Base-by-base conservation (phyloP, 176 grass and related monocot genomes). In the Ananas comosus region DNA sequence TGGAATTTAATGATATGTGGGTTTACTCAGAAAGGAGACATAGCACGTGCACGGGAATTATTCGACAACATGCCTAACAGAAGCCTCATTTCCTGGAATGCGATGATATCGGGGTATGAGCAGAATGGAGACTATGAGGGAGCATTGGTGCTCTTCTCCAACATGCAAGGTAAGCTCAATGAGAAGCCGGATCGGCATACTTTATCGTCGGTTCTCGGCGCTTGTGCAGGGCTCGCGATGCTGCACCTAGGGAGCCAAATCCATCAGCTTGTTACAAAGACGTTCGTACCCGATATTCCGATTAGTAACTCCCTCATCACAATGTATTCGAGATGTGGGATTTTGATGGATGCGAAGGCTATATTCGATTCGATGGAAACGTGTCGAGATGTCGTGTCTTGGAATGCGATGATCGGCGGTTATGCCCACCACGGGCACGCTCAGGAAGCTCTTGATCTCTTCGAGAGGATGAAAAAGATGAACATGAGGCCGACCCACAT, bases 1-100 rank as follows among this genome's bases (percentile, higher is more conserved):
- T 91, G 89, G 85, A 91, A 91, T 57, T 80, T 81, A 61, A 91
- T 91, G 70, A 88, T 91, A 72, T 71, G 56, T 52, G 89, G 85
- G 11, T 91, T 91, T 65, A 74, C 70, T 50, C 85, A 78, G 19
- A 91, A 68, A 56, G 70, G 89, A 2, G 13, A 88, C 9, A 24
- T 83, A 51, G 82, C 74, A 48, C 66, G 19, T 61, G 89, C 89
- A 48, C 50, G 48, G 16, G 70, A 18, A 65, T 78, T 85, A 27
- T 91, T 91, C 3, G 70, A 91, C 67, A 69, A 49, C 64, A 91
- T 91, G 76, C 85, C 89, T 23, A 66, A 80, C 12, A 49, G 53
- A 67, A 80, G 73, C 51, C 74, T 59, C 13, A 70, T 91, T 48
- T 78, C 89, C 3, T 88, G 89, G 89, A 91, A 91, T 67, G 83